Evolutionary conservation across 495 filamentous ascomycete genomes (phyloP), one percentile per base, ranked within the genome.

Genomic region (Penicillium egyptiacum): DNA sequence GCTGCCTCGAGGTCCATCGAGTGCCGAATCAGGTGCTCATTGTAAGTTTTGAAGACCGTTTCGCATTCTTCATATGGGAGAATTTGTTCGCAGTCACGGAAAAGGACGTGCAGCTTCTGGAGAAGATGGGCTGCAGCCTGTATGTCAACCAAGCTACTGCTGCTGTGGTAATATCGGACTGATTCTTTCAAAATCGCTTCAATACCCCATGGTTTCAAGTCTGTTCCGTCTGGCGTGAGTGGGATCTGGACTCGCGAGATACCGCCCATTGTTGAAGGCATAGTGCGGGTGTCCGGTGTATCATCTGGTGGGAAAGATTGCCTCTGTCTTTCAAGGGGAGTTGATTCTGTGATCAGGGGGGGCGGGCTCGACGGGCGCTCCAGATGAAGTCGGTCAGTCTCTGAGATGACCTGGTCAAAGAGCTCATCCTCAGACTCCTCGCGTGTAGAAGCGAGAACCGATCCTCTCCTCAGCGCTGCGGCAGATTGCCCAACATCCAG

Each of bases 1-100:
- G 86, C 79, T 20, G 89, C 87, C 63, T 89, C 85, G 37, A 83
- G 66, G 63, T 86, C 85, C 66, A 90, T 80, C 42, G 81, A 80
- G 62, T 89, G 81, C 40, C 70, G 75, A 62, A 83, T 78, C 1
- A 92, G 81, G 5, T 83, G 81, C 30, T 79, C 75, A 63, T 91
- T 86, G 63, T 89, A 87, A 37, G 83, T 77, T 28, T 81, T 75
- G 55, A 89, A 78, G 41, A 90, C 80, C 26, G 80, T 55, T 56
- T 79, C 71, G 51, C 70, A 66, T 54, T 80, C 75, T 48, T 73
- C 66, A 41, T 66, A 66, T 0, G 73, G 74, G n/a, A 81, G 66
- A 8, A 81, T 77, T n/a, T 67, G 58, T 35, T 75, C 71, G 51
- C 67, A 72, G 39, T 74, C 68, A 3, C 66, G 53, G 42, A 81